phyloP scores from a whole-genome alignment of 257 asterid species.

The Solanum bulbocastanum region DNA sequence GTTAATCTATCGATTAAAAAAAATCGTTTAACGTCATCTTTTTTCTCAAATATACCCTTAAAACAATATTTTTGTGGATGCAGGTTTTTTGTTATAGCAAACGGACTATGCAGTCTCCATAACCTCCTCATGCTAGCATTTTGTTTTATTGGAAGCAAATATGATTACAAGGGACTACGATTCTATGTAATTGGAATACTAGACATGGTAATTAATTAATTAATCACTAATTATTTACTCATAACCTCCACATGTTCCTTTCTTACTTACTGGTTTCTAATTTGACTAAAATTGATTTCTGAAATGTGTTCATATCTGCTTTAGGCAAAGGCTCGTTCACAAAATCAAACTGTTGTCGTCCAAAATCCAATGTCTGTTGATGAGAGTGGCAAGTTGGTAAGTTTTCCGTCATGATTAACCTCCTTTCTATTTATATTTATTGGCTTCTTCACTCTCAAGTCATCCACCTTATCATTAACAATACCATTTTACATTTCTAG shows the following conservation, averaged over 20 bases:
- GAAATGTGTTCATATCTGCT: slow-evolving; percentile 2
- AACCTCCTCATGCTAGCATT: slow-evolving; percentile 54
- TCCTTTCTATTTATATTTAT: background rate
- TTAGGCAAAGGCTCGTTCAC: slow-evolving; percentile 43
- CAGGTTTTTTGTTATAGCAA: slow-evolving; percentile 83
- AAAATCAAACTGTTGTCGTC: slow-evolving; percentile 82
- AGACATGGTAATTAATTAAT: slow-evolving; percentile 45
- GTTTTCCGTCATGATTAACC: slow-evolving; percentile 2
- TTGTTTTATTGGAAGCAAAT: slow-evolving; percentile 23
- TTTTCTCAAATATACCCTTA: background rate
- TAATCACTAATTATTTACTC: no score
- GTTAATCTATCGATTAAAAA: background rate
- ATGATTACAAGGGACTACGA: slow-evolving; percentile 29
- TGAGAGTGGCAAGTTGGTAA: slow-evolving; percentile 88
- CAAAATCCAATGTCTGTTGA: slow-evolving; percentile 87
- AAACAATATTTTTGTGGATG: background rate
- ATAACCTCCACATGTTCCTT: background rate
- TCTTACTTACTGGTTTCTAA: background rate
- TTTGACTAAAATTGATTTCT: background rate
- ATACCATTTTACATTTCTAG: slow-evolving; percentile 12
- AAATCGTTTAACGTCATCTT: background rate
- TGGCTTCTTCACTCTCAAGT: background rate
- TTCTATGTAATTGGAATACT: slow-evolving; percentile 37
- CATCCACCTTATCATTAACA: background rate
- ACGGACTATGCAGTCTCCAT: slow-evolving; percentile 54